Conservation (phyloP, 2,329 filamentous ascomycete species). For the Clonostachys rhizophaga region DNA sequence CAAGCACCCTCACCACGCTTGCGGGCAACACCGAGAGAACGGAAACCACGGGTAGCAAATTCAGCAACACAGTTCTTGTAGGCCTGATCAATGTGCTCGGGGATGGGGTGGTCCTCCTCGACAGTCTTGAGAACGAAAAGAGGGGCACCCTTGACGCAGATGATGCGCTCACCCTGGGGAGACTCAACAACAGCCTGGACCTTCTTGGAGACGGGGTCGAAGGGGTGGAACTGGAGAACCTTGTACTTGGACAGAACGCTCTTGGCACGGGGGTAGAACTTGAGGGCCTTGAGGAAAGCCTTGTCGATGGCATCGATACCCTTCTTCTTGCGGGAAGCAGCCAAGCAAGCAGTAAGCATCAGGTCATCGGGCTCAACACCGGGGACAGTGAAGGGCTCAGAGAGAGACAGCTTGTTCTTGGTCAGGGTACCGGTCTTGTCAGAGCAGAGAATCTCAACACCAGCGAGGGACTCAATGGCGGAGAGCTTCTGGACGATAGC, state of each 20-base stretch:
- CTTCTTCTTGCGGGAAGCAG: constrained; percentile 91
- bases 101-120: constrained; percentile 77
- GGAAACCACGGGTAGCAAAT: constrained; percentile 89
- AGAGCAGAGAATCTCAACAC: constrained; percentile 90
- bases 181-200: constrained; percentile 81
- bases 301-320: constrained; percentile 94
- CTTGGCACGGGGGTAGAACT: constrained; percentile 80
- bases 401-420: constrained; percentile 88
- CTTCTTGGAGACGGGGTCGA: constrained; percentile 93
- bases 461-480: constrained; percentile 86
- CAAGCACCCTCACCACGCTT: constrained; percentile 77
- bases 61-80: constrained; percentile 93
- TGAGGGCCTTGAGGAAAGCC: constrained; percentile 84
- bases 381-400: constrained; percentile 77
- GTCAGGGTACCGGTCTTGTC: constrained; percentile 93
- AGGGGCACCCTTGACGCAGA: constrained; percentile 88
- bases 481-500: constrained; percentile 91
- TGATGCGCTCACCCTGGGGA: constrained; percentile 76
- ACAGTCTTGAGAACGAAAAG: constrained; percentile 84
- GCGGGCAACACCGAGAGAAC: constrained; percentile 87
- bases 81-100: constrained; percentile 70
- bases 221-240: constrained; percentile 79
- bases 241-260: constrained; percentile 76
- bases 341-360: constrained; percentile 87
- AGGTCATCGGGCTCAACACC: constrained; percentile 84